phyloP scores from a whole-genome alignment of 768 basidiomycete species.

The Hericium rajendrae region DNA sequence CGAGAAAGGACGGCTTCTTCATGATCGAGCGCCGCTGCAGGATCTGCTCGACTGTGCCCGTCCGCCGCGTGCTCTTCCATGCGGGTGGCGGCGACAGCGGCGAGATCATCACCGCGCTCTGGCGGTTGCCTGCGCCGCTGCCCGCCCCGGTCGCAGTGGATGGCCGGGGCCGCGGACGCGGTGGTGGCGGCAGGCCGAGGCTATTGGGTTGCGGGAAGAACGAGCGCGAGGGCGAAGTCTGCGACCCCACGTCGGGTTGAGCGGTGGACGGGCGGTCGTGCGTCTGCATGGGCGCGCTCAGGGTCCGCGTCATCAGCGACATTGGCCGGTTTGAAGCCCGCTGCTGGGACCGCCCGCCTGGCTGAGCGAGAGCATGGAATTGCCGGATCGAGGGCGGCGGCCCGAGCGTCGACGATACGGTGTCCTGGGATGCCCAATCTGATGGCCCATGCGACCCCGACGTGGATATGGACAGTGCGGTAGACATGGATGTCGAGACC shows the following conservation, averaged over 20 bases:
- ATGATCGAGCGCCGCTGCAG: slow-evolving; percentile 38
- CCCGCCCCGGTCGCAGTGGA: slow-evolving; percentile 8
- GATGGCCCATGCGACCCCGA: neutral
- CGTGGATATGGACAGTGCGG: neutral
- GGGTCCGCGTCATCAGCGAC: neutral
- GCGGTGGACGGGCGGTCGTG: slow-evolving; percentile 1
- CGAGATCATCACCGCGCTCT: slow-evolving; percentile 23
- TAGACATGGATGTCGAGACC: slow-evolving; percentile 1
- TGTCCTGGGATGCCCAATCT: neutral
- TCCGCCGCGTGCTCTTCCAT: slow-evolving; percentile 4
- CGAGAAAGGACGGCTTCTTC: slow-evolving; percentile 64
- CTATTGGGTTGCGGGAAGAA: slow-evolving; percentile 24
- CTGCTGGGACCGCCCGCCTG: neutral
- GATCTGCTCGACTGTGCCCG: slow-evolving; percentile 3
- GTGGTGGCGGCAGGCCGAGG: slow-evolving; percentile 42
- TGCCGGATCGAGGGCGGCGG: slow-evolving; percentile 1
- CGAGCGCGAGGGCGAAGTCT: neutral
- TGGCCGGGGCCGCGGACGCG: slow-evolving; percentile 26
- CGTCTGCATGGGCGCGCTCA: neutral
- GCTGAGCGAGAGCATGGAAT: neutral
- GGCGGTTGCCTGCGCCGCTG: slow-evolving; percentile 3
- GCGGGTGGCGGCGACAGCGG: slow-evolving; percentile 30
- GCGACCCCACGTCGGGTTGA: neutral
- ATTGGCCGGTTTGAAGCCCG: neutral
- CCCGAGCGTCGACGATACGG: neutral